Percentiles rank a stretch among this genome's conserved stretches.
Evolutionary conservation across 2,329 filamentous ascomycete species (phyloP).

Genomic region (Rutstroemia sp.): DNA sequence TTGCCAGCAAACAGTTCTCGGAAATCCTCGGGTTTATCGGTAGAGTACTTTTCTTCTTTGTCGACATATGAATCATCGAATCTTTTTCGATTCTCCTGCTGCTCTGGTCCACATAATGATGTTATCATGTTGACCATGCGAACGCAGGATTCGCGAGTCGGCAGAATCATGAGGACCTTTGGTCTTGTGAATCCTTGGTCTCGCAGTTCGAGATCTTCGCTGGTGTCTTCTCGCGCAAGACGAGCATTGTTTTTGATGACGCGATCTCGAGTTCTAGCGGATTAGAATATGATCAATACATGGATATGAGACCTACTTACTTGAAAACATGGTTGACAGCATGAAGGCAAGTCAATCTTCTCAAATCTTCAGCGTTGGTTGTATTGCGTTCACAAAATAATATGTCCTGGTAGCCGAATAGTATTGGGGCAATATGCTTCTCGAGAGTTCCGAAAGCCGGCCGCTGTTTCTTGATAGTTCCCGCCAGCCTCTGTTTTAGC

Average conservation of each 20-base stretch:
- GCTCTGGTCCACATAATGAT: constrained; percentile 70
- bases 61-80: constrained; percentile 79
- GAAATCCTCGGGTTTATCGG: constrained; percentile 79
- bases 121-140: constrained; percentile 72
- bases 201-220: constrained; percentile 63
- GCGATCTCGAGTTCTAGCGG: constrained; percentile 66
- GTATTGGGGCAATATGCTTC: constrained; percentile 57
- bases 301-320: constrained; percentile 34
- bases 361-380: constrained; percentile 59
- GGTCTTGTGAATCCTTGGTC: constrained; percentile 95
- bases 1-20: constrained; percentile 86
- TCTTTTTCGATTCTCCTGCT: constrained; percentile 90
- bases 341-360: constrained; percentile 71
- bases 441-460: constrained; percentile 54
- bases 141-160: constrained; percentile 80
- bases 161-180: constrained; percentile 84
- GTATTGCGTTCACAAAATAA: constrained; percentile 67
- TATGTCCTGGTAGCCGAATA: constrained; percentile 79
- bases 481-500: constrained; percentile 64
- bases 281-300: constrained; percentile 11
- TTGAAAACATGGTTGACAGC: constrained; percentile 89
- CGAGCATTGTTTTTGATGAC: constrained; percentile 90
- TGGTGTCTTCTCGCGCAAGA: constrained; percentile 57
- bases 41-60: constrained; percentile 59
- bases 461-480: constrained; percentile 45